phyloP scores from a whole-genome alignment of 2,329 filamentous ascomycete species.

The Dactylonectria estremocensis region DNA sequence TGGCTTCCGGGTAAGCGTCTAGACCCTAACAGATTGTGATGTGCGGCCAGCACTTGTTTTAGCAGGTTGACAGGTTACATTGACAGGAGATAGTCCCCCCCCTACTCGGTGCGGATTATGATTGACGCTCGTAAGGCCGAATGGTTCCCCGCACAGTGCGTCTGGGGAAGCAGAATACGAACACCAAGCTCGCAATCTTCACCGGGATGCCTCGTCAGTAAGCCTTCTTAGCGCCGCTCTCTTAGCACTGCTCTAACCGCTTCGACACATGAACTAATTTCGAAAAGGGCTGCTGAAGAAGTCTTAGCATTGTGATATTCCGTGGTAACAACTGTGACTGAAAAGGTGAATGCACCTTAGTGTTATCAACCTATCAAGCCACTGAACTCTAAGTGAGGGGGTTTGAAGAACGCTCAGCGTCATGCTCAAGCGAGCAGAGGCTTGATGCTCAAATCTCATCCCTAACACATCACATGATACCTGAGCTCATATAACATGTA shows the following conservation, averaged over 20 bases:
- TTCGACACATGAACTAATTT: background rate
- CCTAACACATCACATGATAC: too few species aligned
- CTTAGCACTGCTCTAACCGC: background rate
- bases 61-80: background rate
- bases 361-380: too few species aligned
- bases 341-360: too few species aligned
- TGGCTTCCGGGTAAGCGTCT: too few species aligned
- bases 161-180: background rate
- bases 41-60: background rate
- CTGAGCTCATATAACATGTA: too few species aligned
- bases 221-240: background rate
- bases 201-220: background rate
- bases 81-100: background rate
- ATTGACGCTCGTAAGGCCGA: background rate
- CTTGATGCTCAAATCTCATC: too few species aligned
- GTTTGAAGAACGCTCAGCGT: too few species aligned
- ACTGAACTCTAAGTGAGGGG: too few species aligned
- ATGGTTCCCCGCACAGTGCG: background rate
- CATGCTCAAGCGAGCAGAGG: too few species aligned
- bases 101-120: background rate
- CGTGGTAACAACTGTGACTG: too few species aligned
- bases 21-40: background rate
- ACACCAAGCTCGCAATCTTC: background rate
- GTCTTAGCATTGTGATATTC: too few species aligned
- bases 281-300: too few species aligned